Conservation (phyloP, 495 filamentous ascomycete genomes). For the Lasiosphaeria miniovina region DNA sequence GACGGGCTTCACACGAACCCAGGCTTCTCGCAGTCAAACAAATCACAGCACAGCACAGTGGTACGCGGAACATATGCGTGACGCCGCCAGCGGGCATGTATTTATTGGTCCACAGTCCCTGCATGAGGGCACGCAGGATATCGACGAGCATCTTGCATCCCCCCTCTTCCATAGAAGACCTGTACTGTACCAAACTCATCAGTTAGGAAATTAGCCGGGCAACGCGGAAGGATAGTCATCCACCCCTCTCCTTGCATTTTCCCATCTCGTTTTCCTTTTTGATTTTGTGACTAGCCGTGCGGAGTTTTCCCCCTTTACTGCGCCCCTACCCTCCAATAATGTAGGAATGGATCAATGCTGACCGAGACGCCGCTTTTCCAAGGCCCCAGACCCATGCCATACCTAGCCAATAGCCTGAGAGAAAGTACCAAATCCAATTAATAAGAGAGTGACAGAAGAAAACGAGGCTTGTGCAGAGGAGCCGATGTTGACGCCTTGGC, state of each 20-base stretch:
- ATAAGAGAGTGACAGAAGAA: conserved; percentile 3
- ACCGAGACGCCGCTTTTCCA: conserved; percentile 13
- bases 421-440: not conserved
- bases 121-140: no score
- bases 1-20: no score
- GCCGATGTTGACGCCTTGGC: not conserved
- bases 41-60: no score
- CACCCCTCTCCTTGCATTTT: not conserved
- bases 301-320: not conserved
- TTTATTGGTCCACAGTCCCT: no score
- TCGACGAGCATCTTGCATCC: no score
- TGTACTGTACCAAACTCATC: no score
- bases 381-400: not conserved
- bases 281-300: conserved; percentile 1
- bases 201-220: not conserved
- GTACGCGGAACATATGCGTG: no score
- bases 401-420: conserved; percentile 2
- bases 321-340: not conserved
- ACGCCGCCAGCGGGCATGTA: no score
- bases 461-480: not conserved
- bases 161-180: no score
- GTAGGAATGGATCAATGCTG: conserved; percentile 7
- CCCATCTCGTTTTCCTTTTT: not conserved
- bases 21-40: no score
- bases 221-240: not conserved